phyloP scores from a whole-genome alignment of 306 rosid species.

The Oxytropis ochrocephala region DNA sequence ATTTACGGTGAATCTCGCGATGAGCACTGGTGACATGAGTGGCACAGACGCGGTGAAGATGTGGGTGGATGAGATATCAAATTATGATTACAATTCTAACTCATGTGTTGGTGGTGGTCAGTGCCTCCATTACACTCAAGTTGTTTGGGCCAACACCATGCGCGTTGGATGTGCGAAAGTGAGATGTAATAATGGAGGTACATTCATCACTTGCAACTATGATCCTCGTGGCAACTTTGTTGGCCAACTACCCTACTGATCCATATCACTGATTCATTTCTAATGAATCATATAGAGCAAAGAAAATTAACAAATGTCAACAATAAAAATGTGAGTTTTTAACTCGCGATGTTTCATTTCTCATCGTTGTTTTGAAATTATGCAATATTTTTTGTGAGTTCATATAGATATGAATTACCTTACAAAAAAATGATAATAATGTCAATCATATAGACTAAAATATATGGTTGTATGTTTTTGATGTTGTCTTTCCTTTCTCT shows the following conservation, averaged over 20 bases:
- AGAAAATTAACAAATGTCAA: no score
- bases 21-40: neutral
- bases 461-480: no score
- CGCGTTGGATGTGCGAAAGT: slow-evolving; percentile 51
- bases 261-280: neutral
- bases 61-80: slow-evolving; percentile 33
- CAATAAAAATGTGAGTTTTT: no score
- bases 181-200: slow-evolving; percentile 30
- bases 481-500: no score
- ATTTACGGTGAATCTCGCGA: slow-evolving; percentile 15
- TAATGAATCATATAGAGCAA: neutral
- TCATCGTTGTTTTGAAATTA: no score
- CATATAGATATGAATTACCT: no score
- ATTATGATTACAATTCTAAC: slow-evolving; percentile 29
- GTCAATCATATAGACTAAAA: no score
- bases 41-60: slow-evolving; percentile 17
- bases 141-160: slow-evolving; percentile 31
- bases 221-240: slow-evolving; percentile 34
- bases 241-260: slow-evolving; percentile 30
- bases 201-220: slow-evolving; percentile 37
- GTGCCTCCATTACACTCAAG: slow-evolving; percentile 48
- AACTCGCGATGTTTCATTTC: no score
- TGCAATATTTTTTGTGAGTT: no score
- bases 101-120: slow-evolving; percentile 17
- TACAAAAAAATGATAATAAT: no score